Base-by-base conservation (phyloP, 2,329 filamentous ascomycete genomes). In the Colletotrichum liriopes region DNA sequence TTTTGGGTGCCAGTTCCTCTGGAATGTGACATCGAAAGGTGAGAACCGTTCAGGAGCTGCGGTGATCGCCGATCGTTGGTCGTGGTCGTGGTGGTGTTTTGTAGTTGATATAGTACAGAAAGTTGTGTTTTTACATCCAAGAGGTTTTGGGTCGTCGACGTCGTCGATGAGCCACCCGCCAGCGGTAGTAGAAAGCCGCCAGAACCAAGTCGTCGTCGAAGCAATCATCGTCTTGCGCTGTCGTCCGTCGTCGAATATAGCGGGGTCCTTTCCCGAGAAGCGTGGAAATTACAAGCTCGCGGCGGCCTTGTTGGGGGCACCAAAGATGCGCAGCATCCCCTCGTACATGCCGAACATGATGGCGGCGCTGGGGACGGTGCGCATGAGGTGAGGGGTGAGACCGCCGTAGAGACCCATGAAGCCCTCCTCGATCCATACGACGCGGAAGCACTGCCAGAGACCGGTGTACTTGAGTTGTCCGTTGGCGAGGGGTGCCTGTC, bases 341-440 rank as follows among this genome's bases (percentile, higher is more conserved):
- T 91, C 89, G 78, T 91, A 98, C 86, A 96, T 96, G 82, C 94
- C 95, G 81, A 98, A 98, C 93, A 97, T 98, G 81, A 98, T 97
- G 76, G 94, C 95, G 9, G 96, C 95, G 76, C 93, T 96, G 1
- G 96, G 96, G 7, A 98, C 95, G 8, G 95, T 95, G 73, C 95
- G 89, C 82, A 98, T 90, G 78, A 98, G 90, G 80, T 98, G 96
- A 58, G 96, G 95, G 18, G 95, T 97, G 78, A 98, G 86, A 23
- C 95, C 95, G 67, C 96, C 95, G 79, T 98, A 98, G 73, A 98
- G 86, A 41, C 93, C 93, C 58, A 92, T 90, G 82, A 98, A 87
- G 59, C 95, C 94, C 81, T 98, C 96, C 78, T 98, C 94, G 78
- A 92, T 93, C 89, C 92, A 96, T 55, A 98, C 93, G 23, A 94